These are phyloP conservation scores for Lichina pygmaea DNA, from an alignment of 495 filamentous ascomycete genomes.

Conservation along the genomic window DNA sequence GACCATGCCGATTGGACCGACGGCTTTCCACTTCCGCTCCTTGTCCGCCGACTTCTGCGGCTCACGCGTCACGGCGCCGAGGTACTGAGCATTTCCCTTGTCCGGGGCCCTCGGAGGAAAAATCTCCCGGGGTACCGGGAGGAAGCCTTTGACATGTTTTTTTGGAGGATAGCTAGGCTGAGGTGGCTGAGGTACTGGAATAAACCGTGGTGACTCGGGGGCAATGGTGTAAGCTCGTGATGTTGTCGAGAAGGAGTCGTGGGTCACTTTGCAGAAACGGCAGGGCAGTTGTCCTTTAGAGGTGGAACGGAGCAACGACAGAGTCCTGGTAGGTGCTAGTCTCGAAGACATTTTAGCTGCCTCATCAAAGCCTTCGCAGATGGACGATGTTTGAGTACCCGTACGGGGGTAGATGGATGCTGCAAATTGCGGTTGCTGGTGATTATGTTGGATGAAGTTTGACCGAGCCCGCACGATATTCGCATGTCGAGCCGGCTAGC, in stretches of 20 bases:
- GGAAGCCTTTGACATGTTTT: slow-evolving; percentile 34
- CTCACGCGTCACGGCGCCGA: slow-evolving; percentile 16
- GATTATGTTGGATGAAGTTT: too few species aligned
- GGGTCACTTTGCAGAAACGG: too few species aligned
- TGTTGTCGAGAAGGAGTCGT: slow-evolving; percentile 12
- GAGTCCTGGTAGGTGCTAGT: not conserved
- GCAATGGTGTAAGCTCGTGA: slow-evolving; percentile 11
- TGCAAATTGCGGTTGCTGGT: too few species aligned
- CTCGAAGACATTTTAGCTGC: slow-evolving; percentile 9
- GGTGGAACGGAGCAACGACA: not conserved
- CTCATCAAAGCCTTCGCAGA: not conserved
- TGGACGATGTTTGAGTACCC: not conserved
- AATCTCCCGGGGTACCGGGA: slow-evolving; percentile 40
- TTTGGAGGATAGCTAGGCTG: slow-evolving; percentile 17
- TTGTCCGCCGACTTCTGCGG: slow-evolving; percentile 3
- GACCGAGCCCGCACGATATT: too few species aligned
- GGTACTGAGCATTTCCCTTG: slow-evolving; percentile 26
- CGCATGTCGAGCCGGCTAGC: too few species aligned
- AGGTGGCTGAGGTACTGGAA: slow-evolving; percentile 37
- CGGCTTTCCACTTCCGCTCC: too few species aligned
- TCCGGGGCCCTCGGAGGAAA: slow-evolving; percentile 23
- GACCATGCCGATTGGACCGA: too few species aligned
- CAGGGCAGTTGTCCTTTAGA: too few species aligned
- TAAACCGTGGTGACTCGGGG: slow-evolving; percentile 48
- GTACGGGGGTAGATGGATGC: too few species aligned